Evolutionary conservation across 1,139 yeast species (phyloP).

Genomic region (Debaryomyces sp.): DNA sequence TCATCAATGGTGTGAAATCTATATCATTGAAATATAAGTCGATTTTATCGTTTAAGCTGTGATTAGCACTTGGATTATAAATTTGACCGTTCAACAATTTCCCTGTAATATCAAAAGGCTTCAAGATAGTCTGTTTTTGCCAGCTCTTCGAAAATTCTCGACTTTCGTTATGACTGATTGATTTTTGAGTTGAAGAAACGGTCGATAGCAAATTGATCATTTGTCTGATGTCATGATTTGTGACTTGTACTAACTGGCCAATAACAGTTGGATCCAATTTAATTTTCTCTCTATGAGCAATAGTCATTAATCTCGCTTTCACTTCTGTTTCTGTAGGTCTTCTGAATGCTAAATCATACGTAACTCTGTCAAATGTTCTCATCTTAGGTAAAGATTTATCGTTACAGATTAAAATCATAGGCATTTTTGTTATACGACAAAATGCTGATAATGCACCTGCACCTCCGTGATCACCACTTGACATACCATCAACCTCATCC

Average conservation of each 20-base stretch:
- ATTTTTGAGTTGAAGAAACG: conserved; percentile 69
- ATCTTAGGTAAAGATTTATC: conserved; percentile 91
- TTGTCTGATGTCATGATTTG: conserved; percentile 92
- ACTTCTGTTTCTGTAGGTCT: conserved; percentile 86
- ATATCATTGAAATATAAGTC: conserved; percentile 92
- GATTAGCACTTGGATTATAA: conserved; percentile 55
- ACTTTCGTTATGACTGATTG: conserved; percentile 54
- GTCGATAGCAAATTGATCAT: conserved; percentile 88
- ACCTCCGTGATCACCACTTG: conserved; percentile 98
- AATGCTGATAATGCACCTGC: conserved; percentile 92
- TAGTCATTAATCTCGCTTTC: conserved; percentile 83
- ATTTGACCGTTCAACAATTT: conserved; percentile 65
- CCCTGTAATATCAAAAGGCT: conserved; percentile 91
- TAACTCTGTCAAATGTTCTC: conserved; percentile 92
- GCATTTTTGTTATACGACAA: conserved; percentile 83
- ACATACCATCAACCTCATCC: conserved; percentile 99
- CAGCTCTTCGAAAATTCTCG: conserved; percentile 65
- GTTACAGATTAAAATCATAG: conserved; percentile 91
- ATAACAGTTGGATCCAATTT: conserved; percentile 79
- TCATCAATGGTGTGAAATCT: conserved; percentile 93
- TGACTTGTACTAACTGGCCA: conserved; percentile 82
- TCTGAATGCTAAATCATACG: conserved; percentile 80
- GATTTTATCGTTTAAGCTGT: conserved; percentile 77
- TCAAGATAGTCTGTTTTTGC: conserved; percentile 88
- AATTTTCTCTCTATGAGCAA: conserved; percentile 82